phyloP scores from a whole-genome alignment of 768 basidiomycete species.

The Artomyces pyxidatus region DNA sequence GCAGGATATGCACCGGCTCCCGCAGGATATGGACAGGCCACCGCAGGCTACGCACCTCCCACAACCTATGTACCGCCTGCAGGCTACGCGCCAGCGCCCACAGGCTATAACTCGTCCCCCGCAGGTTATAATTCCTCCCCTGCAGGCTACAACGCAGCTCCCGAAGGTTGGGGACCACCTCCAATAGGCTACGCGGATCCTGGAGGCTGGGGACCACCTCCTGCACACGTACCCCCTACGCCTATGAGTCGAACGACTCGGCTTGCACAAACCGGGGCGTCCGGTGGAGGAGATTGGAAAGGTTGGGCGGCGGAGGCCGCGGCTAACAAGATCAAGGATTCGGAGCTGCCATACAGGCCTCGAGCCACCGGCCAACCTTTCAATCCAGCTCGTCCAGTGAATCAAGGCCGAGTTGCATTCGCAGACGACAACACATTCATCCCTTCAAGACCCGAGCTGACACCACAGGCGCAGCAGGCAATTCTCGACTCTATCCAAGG shows the following conservation, averaged over 20 bases:
- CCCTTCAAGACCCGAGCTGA: slow-evolving; percentile 2
- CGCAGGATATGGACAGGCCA: too few relatives aligned
- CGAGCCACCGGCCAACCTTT: neutral
- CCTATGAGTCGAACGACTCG: neutral
- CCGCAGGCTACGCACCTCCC: too few relatives aligned
- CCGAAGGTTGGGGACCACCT: too few relatives aligned
- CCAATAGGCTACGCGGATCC: too few relatives aligned
- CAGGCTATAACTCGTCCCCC: too few relatives aligned
- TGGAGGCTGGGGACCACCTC: neutral
- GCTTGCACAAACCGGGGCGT: neutral
- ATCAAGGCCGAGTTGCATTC: slow-evolving; percentile 7
- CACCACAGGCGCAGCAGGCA: slow-evolving; percentile 4
- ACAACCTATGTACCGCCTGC: too few relatives aligned
- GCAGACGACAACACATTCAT: slow-evolving; percentile 4
- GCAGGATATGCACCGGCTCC: too few relatives aligned
- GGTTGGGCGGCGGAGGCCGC: slow-evolving; percentile 12
- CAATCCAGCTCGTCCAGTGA: neutral
- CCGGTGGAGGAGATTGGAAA: slow-evolving; percentile 5
- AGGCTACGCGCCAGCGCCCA: too few relatives aligned
- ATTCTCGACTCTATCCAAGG: slow-evolving; percentile 11
- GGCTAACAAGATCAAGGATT: slow-evolving; percentile 1
- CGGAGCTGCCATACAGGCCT: neutral
- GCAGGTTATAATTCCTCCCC: too few relatives aligned
- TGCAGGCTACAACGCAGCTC: too few relatives aligned
- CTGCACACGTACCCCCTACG: neutral